These are phyloP conservation scores for Ogataea methylovora DNA, from an alignment of 805 yeast genomes.

Conservation along the genomic window DNA sequence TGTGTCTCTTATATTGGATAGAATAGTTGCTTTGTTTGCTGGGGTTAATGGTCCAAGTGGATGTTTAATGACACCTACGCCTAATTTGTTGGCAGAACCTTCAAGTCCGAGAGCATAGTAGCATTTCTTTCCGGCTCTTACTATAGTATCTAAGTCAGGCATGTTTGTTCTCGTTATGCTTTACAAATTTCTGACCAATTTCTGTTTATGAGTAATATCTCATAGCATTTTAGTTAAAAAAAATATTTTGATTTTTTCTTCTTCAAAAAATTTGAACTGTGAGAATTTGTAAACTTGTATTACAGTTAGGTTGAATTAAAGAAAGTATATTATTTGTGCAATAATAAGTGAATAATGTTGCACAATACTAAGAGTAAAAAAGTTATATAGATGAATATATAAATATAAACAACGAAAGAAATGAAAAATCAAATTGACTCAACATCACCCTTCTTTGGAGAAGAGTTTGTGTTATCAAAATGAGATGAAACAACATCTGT, in stretches of 20 bases:
- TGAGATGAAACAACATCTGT: slow-evolving; percentile 5
- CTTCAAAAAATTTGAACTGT: too few species aligned
- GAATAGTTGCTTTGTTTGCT: slow-evolving; percentile 60
- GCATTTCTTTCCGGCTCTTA: slow-evolving; percentile 32
- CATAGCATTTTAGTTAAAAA: neutral
- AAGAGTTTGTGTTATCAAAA: too few species aligned
- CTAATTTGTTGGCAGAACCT: slow-evolving; percentile 95
- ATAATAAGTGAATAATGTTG: too few species aligned
- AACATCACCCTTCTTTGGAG: too few species aligned
- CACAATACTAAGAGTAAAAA: too few species aligned
- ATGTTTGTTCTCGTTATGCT: slow-evolving; percentile 3
- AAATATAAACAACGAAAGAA: too few species aligned
- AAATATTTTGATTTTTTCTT: neutral
- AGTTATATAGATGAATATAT: too few species aligned
- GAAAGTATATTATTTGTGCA: too few species aligned
- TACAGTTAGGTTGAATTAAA: too few species aligned
- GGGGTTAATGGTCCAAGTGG: slow-evolving; percentile 47
- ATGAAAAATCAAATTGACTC: too few species aligned
- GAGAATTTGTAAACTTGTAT: too few species aligned
- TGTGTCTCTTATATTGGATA: slow-evolving; percentile 91
- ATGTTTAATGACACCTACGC: slow-evolving; percentile 87
- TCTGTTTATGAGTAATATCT: neutral
- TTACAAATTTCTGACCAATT: neutral
- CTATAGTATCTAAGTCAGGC: slow-evolving; percentile 32
- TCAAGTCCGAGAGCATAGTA: slow-evolving; percentile 86